Evolutionary conservation across 768 basidiomycete species (phyloP), one percentile per base, ranked within the genome.

Genomic region (Fomitopsis pulvina): DNA sequence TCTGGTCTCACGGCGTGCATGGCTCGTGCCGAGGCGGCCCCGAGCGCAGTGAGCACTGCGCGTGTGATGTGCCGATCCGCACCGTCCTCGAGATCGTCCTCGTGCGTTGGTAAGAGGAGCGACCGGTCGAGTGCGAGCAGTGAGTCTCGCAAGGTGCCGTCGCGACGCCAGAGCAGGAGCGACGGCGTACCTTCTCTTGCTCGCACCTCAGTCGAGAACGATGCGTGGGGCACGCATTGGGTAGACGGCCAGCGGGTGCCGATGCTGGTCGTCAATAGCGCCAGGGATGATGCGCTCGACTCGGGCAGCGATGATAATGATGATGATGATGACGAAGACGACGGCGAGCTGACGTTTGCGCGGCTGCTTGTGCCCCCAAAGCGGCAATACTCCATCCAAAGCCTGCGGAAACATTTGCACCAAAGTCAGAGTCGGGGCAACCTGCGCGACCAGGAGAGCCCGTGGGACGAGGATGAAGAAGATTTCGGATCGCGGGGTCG

Each of bases 351-450:
- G 41, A 76, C 81, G 59, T 71, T 88, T 34, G 80, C 83, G 14
- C 74, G 75, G 24, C 73, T 88, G 48, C 77, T 89, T 29, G 78
- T 85, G 24, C 83, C 79, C 7, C 75, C 87, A 18, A 85, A 80
- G 61, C 72, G 86, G 24, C 86, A 89, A 60, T 75, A 81, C 52
- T 87, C 85, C 16, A 87, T 88, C 54, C 77, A 72, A 57, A 87
- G 85, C 61, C 67, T 89, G 49, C 71, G 85, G 50, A 81, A 71
- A 52, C 85, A 87, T 57, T 69, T 88, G 18, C 69, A 66, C 1
- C 65, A 61, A 7, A 55, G 44, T 30, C 65, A 61, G 7, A 55
- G 44, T 32, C 6, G 56, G 26, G 25, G 14, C 41, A 24, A 47
- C 37, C 27, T 49, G 28, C 37, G 57, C 53, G 53, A 51, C 21